Conservation (phyloP, 495 filamentous ascomycete species). For the Viridothelium virens region DNA sequence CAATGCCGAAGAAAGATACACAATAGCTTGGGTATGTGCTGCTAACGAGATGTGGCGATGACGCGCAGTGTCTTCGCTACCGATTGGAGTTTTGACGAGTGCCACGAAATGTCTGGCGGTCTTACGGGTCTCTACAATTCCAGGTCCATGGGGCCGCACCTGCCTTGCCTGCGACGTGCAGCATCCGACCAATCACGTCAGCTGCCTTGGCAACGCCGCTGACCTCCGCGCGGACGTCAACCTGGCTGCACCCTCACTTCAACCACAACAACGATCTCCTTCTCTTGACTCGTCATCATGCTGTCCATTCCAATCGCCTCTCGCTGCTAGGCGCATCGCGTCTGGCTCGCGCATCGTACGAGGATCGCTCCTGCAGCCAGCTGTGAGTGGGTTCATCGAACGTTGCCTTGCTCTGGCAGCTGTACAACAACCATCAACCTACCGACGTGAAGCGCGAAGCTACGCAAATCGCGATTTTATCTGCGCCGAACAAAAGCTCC, state of each 20-base stretch:
- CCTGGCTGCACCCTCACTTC: background rate
- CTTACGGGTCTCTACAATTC: background rate
- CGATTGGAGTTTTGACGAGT: no score
- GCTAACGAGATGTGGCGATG: no score
- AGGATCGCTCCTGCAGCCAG: conserved; percentile 34
- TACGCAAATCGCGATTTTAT: conserved; percentile 11
- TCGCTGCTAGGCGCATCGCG: conserved; percentile 41
- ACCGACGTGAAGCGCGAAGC: conserved; percentile 15
- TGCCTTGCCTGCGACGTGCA: background rate
- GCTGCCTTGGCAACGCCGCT: conserved; percentile 4
- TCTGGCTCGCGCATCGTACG: conserved; percentile 36
- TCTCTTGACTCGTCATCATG: conserved; percentile 21
- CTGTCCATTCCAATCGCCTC: conserved; percentile 20
- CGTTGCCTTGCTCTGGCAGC: conserved; percentile 26
- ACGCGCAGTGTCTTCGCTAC: no score
- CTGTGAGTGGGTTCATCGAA: conserved; percentile 30
- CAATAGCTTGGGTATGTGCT: no score
- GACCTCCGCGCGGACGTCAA: conserved; percentile 10
- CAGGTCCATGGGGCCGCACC: background rate
- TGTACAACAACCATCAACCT: conserved; percentile 17
- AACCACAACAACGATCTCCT: background rate
- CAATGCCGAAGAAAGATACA: no score
- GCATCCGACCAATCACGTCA: conserved; percentile 9
- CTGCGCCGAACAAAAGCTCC: background rate
- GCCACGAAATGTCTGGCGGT: no score